Conservation (phyloP, 768 basidiomycete species). For the Phallus indusiatus region DNA sequence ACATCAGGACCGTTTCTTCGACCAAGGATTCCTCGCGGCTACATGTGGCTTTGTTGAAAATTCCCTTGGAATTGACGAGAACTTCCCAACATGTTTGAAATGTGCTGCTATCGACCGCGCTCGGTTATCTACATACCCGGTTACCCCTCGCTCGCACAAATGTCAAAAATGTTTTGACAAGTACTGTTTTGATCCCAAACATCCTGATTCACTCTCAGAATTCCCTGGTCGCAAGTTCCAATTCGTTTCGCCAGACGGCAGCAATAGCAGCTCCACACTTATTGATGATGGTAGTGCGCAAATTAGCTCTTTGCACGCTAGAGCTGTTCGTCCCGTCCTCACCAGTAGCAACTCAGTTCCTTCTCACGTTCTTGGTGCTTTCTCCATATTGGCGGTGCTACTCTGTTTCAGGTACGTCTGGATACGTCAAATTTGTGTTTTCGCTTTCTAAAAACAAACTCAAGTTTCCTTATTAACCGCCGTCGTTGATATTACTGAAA, state of each 20-base stretch:
- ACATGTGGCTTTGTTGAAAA: conserved; percentile 55
- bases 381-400: no score
- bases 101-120: conserved; percentile 52
- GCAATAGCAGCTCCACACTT: no score
- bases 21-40: conserved; percentile 48
- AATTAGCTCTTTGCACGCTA: no score
- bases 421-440: no score
- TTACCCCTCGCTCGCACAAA: conserved; percentile 13
- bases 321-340: no score
- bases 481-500: no score
- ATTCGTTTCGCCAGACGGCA: conserved; percentile 44
- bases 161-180: conserved; percentile 21
- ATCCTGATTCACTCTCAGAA: conserved; percentile 14
- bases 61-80: conserved; percentile 41
- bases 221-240: conserved; percentile 29
- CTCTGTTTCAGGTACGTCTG: no score
- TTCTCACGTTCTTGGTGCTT: no score
- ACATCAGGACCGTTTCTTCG: conserved; percentile 47
- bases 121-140: not conserved
- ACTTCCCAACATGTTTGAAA: conserved; percentile 58
- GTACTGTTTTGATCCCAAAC: conserved; percentile 22
- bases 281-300: no score
- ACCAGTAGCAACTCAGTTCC: no score
- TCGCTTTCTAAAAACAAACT: no score
- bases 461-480: no score